Base-by-base conservation (phyloP, 768 basidiomycete species). In the Xerocomellus intermedius region DNA sequence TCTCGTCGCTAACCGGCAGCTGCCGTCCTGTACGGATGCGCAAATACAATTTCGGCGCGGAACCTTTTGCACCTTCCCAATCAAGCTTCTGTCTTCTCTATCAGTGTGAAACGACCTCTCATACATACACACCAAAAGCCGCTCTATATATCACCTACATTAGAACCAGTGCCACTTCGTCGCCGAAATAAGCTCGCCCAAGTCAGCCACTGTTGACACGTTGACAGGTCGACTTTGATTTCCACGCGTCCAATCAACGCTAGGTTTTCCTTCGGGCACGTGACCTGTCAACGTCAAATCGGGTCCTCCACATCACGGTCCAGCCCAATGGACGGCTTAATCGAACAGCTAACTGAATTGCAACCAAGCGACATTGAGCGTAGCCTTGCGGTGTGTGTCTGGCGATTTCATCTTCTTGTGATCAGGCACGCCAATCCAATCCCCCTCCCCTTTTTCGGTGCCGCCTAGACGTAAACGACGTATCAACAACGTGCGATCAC, bases 41-140 rank as follows among this genome's bases (percentile, higher is more conserved):
- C 62, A 67, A 48, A 64, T 59, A 61, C 54, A 56, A 67, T 68
- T 69, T 70, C 69, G 68, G 64, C 58, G 61, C 68, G 68, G 68
- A 61, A 26, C 60, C 64, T 64, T 70, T 69, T 57, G 37, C 26
- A 39, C 21, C 32, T 53, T 35, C 55, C 45, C 42, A 56, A 56
- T 53, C 41, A 26, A 50, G 58, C 33, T 45, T 51, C 43, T 42
- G 24, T 32, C 58, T 58, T 52, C 47, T 57, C 17, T 19, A 51
- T 35, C n/a, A n/a, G 63, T 64, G 63, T 64, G 63, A 64, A 62
- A 61, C 56, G 44, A 36, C 54, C 48, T 42, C 58, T 42, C 58
- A 48, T 55, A 41, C 58, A 38, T 12, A 8, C 39, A 50, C 37
- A 16, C 36, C 45, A 59, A 32, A 43, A 35, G 43, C 60, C 60